Evolutionary conservation across 495 filamentous ascomycete species (phyloP), one percentile per base, ranked within the genome.

Genomic region (Delitschia confertaspora): DNA sequence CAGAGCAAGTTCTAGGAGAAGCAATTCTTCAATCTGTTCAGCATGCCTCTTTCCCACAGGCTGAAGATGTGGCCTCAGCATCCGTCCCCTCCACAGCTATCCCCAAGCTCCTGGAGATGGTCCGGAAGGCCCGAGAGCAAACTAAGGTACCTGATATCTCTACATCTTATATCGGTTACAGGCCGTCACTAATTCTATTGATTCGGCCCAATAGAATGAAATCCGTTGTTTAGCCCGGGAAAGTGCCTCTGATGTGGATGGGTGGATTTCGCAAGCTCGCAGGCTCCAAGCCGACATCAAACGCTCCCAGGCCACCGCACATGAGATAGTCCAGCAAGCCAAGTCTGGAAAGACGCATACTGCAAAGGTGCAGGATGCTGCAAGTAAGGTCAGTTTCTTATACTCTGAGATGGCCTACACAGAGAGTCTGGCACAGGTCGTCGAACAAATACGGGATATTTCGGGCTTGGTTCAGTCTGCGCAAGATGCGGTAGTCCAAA

Each of bases 231-330:
- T 85, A 27, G 89, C 86, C 67, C 73, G 75, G 27, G 75, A 82
- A 33, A 81, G 76, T 29, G 78, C 79, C 31, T 75, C 80, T 16
- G 83, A 91, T 56, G 79, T 91, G 49, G 80, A 85, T 56, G 69
- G 76, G 47, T 95, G 88, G 88, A 82, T 91, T 42, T 61, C 69
- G 16, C 83, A 88, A 60, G 85, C 87, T 23, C 82, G 82, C 59
- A 76, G 81, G 37, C 75, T 93, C n/a, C 82, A 86, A 55, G 70
- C 73, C 22, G 88, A 94, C 52, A 84, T 95, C 45, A 72, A 83
- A 52, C 70, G 71, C 24, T 83, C 85, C 13, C 74, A 80, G 47
- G 67, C 70, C 7, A 78, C 80, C 20, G 85, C 87, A 13, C 77
- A 74, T 37, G 75, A 82, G 33, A 91, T 95, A 33, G 73, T 85